Evolutionary conservation across 345 rosid genomes (phyloP).

Genomic region (Bruguiera sexangula): DNA sequence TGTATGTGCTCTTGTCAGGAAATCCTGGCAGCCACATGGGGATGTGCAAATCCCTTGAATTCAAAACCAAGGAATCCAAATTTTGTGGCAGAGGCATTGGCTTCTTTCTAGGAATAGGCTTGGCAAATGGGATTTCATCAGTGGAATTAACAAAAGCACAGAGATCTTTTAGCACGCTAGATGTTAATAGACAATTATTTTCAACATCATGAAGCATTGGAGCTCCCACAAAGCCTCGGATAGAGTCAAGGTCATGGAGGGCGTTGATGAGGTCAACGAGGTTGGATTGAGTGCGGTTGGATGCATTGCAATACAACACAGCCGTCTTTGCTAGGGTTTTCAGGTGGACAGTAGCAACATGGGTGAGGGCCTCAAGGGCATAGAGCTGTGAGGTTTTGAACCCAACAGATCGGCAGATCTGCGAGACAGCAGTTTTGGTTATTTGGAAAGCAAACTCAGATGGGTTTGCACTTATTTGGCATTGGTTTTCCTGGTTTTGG

Average conservation of each 20-base stretch:
- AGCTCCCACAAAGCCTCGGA: slow-evolving; percentile 46
- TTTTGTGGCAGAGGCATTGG: not conserved
- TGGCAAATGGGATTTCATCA: slow-evolving; percentile 57
- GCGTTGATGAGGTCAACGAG: slow-evolving; percentile 46
- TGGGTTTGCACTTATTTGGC: slow-evolving; percentile 7
- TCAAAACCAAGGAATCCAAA: not conserved
- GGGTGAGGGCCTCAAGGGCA: slow-evolving; percentile 48
- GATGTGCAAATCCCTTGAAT: slow-evolving; percentile 15
- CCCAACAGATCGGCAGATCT: slow-evolving; percentile 55
- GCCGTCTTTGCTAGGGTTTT: slow-evolving; percentile 40
- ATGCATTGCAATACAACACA: slow-evolving; percentile 33
- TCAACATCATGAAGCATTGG: slow-evolving; percentile 24
- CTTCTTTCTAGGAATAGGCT: slow-evolving; percentile 35
- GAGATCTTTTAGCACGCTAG: slow-evolving; percentile 31
- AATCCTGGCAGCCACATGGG: slow-evolving; percentile 41
- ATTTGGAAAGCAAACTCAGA: slow-evolving; percentile 36
- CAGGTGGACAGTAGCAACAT: slow-evolving; percentile 37
- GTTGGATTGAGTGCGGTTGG: slow-evolving; percentile 53
- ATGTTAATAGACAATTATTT: slow-evolving; percentile 25
- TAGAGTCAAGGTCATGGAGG: slow-evolving; percentile 36
- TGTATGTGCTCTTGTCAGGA: slow-evolving; percentile 25
- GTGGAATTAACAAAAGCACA: slow-evolving; percentile 31
- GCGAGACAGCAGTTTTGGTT: slow-evolving; percentile 50
- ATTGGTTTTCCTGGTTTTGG: not conserved
- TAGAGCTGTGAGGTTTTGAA: slow-evolving; percentile 38